phyloP scores from a whole-genome alignment of 345 rosid species.

The Durio zibethinus region DNA sequence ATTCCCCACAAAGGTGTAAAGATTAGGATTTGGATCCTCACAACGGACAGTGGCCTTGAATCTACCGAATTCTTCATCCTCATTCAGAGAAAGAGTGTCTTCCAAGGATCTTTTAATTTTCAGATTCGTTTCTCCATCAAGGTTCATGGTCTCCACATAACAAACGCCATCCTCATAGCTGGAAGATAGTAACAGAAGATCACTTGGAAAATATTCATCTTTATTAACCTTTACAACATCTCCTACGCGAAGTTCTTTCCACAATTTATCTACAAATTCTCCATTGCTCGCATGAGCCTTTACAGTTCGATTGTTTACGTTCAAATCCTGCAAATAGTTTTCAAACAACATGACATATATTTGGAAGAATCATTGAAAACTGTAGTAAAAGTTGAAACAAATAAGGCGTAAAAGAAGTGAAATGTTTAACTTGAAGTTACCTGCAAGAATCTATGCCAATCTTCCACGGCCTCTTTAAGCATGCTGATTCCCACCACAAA shows the following conservation, averaged over 20 bases:
- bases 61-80: constrained; percentile 40
- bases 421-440: background rate
- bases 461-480: constrained; percentile 73
- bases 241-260: constrained; percentile 61
- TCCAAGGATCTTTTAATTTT: constrained; percentile 66
- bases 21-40: constrained; percentile 75
- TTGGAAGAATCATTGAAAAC: too few species aligned
- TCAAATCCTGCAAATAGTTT: constrained; percentile 41
- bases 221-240: constrained; percentile 59
- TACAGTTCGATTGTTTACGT: constrained; percentile 47
- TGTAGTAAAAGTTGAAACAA: background rate
- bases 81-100: constrained; percentile 39
- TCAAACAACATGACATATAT: background rate
- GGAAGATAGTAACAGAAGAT: constrained; percentile 61
- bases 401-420: background rate
- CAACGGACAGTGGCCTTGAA: constrained; percentile 45
- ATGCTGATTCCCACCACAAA: constrained; percentile 68
- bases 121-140: constrained; percentile 78
- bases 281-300: constrained; percentile 46
- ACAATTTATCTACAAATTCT: constrained; percentile 36
- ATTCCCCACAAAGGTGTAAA: constrained; percentile 70
- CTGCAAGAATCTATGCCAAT: constrained; percentile 53
- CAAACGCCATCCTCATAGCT: constrained; percentile 79
- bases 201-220: constrained; percentile 61
- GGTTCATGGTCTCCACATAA: constrained; percentile 83